These are phyloP conservation scores for Cryptosporidium sp. DNA, from an alignment of 169 alveolate species.

Conservation along the genomic window DNA sequence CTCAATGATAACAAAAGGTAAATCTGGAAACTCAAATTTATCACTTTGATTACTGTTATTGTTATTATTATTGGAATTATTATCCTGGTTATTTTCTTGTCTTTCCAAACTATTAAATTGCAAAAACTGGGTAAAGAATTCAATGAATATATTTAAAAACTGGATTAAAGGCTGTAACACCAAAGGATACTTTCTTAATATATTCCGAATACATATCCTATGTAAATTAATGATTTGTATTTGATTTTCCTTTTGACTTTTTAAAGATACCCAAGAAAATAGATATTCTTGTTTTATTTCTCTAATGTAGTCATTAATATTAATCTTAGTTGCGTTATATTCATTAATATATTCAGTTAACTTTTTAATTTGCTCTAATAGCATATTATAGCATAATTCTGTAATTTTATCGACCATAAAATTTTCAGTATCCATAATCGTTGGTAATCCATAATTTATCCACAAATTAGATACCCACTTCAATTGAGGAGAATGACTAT, in stretches of 20 bases:
- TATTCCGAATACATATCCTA: slow-evolving; percentile 33
- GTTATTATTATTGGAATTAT: background rate
- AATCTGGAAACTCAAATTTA: slow-evolving; percentile 48
- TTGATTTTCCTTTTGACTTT: slow-evolving; percentile 60
- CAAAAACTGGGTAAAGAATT: slow-evolving; percentile 11
- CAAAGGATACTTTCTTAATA: slow-evolving; percentile 55
- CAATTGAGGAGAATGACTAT: slow-evolving; percentile 17
- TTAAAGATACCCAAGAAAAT: slow-evolving; percentile 62
- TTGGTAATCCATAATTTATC: slow-evolving; percentile 63
- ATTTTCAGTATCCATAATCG: slow-evolving; percentile 55
- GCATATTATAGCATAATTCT: slow-evolving; percentile 49
- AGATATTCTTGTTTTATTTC: slow-evolving; percentile 27
- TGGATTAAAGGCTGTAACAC: slow-evolving; percentile 31
- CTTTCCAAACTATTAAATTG: background rate
- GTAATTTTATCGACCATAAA: slow-evolving; percentile 45
- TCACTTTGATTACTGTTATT: too few relatives aligned
- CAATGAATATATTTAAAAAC: slow-evolving; percentile 46
- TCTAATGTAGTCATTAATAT: slow-evolving; percentile 6
- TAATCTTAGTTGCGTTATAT: background rate
- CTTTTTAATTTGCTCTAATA: slow-evolving; percentile 49
- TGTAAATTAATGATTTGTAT: slow-evolving; percentile 23
- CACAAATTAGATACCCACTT: slow-evolving; percentile 66
- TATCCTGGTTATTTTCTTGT: background rate
- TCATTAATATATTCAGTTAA: slow-evolving; percentile 12
- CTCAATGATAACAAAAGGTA: slow-evolving; percentile 55